A percentile compares a stretch with the other conserved stretches of the same genome.
These are phyloP conservation scores for Phyllostachys edulis DNA, from an alignment of 176 grass and related monocot genomes.

Conservation along the genomic window DNA sequence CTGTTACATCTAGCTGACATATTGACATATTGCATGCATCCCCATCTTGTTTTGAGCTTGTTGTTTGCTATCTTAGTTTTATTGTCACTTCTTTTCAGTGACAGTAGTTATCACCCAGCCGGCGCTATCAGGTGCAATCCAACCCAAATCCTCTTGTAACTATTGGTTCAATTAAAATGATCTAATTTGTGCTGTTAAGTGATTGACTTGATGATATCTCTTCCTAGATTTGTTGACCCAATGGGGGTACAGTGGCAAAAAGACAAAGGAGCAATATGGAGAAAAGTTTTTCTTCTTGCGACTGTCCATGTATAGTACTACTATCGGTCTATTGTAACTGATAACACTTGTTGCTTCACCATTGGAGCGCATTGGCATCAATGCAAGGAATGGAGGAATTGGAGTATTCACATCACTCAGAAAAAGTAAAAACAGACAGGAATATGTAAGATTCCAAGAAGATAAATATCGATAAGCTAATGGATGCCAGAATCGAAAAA, in stretches of 20 bases:
- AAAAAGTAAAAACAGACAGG: slow-evolving; percentile 7
- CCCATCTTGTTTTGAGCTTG: not conserved
- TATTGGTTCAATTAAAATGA: not conserved
- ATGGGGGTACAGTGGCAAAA: not conserved
- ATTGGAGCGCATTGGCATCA: not conserved
- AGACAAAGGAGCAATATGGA: not conserved
- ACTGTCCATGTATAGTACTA: not conserved
- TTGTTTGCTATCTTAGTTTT: not conserved
- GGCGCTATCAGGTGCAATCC: not conserved
- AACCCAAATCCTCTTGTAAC: not conserved
- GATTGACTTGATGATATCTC: not conserved
- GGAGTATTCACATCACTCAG: not conserved
- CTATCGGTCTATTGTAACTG: not conserved
- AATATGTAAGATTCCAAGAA: slow-evolving; percentile 5
- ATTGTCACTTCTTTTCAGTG: not conserved
- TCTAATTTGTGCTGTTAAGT: not conserved
- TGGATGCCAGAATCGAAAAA: slow-evolving; percentile 3
- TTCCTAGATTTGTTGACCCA: not conserved
- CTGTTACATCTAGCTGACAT: not conserved
- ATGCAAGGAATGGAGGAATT: not conserved
- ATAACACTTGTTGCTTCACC: not conserved
- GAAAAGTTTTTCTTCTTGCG: not conserved
- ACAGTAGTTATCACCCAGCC: not conserved
- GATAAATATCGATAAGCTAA: slow-evolving; percentile 15
- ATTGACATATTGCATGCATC: not conserved